Base-by-base conservation (phyloP, 129 eudicot species). In the Centella asiatica region DNA sequence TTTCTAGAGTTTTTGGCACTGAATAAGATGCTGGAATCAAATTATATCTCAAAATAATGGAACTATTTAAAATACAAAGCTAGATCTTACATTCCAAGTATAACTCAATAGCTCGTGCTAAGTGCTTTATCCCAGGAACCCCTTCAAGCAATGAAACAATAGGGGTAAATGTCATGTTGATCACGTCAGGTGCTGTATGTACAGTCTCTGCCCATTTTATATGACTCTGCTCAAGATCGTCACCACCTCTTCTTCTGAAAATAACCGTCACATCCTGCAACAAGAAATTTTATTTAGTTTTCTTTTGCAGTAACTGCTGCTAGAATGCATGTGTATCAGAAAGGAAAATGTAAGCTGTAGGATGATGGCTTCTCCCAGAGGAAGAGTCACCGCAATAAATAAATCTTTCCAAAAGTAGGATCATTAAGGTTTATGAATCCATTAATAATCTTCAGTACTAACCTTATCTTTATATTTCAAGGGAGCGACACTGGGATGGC, bases 391-490 rank as follows among this genome's bases (percentile, higher is more conserved):
- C 57, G 44, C 52, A 17, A 18, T 53, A 7, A 39, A 23, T 9
- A 40, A 54, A 39, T 11, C 4, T 17, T 33, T 34, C 10, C 33
- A 6, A 48, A 11, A 20, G 25, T 23, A 23, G 37, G 23, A 65
- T 33, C 34, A 52, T 52, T 12, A 25, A 20, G 32, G 33, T 52
- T 3, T 8, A 24, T 5, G 14, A 45, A 45, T 45, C 20, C 18
- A 14, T 14, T 1, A 15, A 45, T 15, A 2, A 14, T 17, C 17
- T 12, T 45, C 5, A 20, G 56, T 44, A 77, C 82, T 56, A 60
- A 89, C 97, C 97, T 89, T 89, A 70, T 89, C 97, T 75, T 89
- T 85, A 73, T 80, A 85, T 64, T 85, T 89, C 44, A 89, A 74
- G 53, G 95, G 79, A 44, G 88, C 88, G 2, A 86, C 72, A 77